Base-by-base conservation (phyloP, 129 eudicot species). In the Ambrosia artemisiifolia region DNA sequence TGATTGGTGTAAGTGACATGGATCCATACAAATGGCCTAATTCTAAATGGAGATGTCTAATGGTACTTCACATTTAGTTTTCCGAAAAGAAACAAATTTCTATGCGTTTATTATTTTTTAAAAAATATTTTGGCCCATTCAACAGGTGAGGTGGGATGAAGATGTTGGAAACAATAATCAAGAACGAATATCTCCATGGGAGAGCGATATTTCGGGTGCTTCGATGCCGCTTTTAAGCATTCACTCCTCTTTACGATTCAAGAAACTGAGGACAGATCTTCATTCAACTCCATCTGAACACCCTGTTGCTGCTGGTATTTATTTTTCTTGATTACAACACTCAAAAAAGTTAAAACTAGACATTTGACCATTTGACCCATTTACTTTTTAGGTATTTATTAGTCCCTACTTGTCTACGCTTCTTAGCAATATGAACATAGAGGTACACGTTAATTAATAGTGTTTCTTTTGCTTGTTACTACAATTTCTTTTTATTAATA, bases 121-220 rank as follows among this genome's bases (percentile, higher is more conserved):
- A 50, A 50, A 5, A n/a, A 46, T 11, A 7, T 69, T 19, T 32
- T 55, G 20, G 7, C 11, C 13, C 17, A 4, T 73, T 17, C 18
- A 75, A 67, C 82, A 92, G 98, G 98, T 89, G 38, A 91, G 95
- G 74, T 92, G 98, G 98, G 98, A 92, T 73, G 98, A 92, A 53
- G 93, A 92, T 56, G 75, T 81, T 67, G 63, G 68, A 32, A 83
- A 75, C 59, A 76, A 75, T 77, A 83, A 72, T 79, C 96, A 87
- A 73, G 96, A 89, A 83, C 85, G 90, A 65, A 86, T 92, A 77
- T 89, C 95, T 80, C 96, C 96, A 13, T 92, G 98, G 98, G 98
- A 92, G 69, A 83, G 89, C 7, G 98, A 92, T 82, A 86, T 82
- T 59, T 87, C 96, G 49, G 96, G 80, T 51, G 66, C 82, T 50